Base-by-base conservation (phyloP, 2,329 filamentous ascomycete species). In the Laburnicola sp. region DNA sequence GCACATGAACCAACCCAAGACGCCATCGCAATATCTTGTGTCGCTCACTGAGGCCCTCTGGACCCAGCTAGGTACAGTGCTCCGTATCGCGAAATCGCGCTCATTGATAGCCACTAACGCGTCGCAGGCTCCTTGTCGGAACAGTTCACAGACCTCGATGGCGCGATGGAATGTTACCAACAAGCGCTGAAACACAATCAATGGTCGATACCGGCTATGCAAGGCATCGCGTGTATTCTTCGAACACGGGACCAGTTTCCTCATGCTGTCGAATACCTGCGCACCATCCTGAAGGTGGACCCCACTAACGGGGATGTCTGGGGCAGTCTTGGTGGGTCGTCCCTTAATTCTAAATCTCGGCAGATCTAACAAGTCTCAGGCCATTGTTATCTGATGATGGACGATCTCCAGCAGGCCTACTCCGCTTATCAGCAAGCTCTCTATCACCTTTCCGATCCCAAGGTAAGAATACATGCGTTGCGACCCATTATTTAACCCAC, bases 371-470 rank as follows among this genome's bases (percentile, higher is more conserved):
- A 44, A 5, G 2, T 43, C 27, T 38, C 62, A 93, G 91, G 94
- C n/a, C 94, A 97, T 73, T 97, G 94, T 76, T 96, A 93, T 71
- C 80, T 99, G 25, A 99, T 99, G 94, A 96, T 96, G 84, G 94
- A 99, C 68, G 93, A 97, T 66, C 77, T 97, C 30, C 94, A 97
- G 75, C 91, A 97, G 69, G 94, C 94, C 0, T 99, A 99, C 68
- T 89, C 90, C 28, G 92, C 94, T 1, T 99, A 99, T 71, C 94
- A 99, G 72, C 91, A 95, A 70, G 94, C 94, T 4, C 78, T 97
- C 5, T 93, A 97, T 57, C 93, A 97, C 73, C 80, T 99, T 35
- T 85, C 88, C 42, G 93, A 97, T 71, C 92, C 93, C 1, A 97
- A 97, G 83, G 90, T 93, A 75, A 57, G 50, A 39, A 34, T 11